Conservation (phyloP, 2,329 filamentous ascomycete species). For the Pseudocercospora musae region DNA sequence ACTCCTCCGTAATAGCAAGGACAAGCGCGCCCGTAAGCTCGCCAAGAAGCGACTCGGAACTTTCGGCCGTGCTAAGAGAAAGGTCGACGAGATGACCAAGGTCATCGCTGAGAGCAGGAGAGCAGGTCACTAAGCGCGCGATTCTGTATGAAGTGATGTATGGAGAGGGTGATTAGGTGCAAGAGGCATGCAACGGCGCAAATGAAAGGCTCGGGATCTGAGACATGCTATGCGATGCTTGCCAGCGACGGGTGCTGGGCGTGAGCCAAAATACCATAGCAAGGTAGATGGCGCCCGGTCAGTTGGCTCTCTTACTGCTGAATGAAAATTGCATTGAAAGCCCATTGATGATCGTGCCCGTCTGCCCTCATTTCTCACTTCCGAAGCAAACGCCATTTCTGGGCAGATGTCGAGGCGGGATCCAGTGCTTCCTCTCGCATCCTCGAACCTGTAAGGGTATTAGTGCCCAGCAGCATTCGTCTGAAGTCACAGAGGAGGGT, state of each 20-base stretch:
- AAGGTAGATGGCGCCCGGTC: conserved; percentile 11
- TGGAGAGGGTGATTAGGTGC: conserved; percentile 13
- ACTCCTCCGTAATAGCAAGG: conserved; percentile 97
- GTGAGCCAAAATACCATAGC: conserved; percentile 5
- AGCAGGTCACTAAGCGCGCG: conserved; percentile 60
- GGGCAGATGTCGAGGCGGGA: neutral
- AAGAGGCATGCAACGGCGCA: conserved; percentile 22
- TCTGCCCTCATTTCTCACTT: neutral
- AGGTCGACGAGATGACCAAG: conserved; percentile 98
- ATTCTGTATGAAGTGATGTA: conserved; percentile 10
- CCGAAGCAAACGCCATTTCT: neutral
- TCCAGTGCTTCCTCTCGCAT: neutral
- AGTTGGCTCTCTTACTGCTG: conserved; percentile 20
- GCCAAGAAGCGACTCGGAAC: conserved; percentile 99
- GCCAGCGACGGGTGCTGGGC: conserved; percentile 4
- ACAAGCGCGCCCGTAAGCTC: conserved; percentile 98
- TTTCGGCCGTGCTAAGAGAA: conserved; percentile 97
- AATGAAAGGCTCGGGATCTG: conserved; percentile 13
- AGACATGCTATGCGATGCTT: conserved; percentile 10
- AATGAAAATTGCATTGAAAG: conserved; percentile 25
- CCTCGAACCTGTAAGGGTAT: neutral
- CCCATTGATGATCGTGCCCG: neutral
- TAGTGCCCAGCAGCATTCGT: too few species aligned
- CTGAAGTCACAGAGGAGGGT: too few species aligned
- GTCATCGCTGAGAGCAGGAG: conserved; percentile 96